Evolutionary conservation across 768 basidiomycete species (phyloP).

Genomic region (Gyrodon lividus): DNA sequence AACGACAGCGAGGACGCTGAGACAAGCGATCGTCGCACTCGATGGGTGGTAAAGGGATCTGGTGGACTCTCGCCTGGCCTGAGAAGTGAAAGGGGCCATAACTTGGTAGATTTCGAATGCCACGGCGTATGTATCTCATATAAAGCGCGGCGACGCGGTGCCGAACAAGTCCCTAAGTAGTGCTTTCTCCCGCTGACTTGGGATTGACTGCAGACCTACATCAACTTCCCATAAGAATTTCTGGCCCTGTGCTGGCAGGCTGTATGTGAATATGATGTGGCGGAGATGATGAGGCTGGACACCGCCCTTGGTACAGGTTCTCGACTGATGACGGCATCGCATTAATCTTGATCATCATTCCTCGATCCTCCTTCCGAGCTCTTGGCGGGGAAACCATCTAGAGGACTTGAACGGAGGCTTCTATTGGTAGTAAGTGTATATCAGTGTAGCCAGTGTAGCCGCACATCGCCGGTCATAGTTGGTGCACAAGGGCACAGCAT

Average conservation of each 20-base stretch:
- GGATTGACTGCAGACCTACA: not conserved
- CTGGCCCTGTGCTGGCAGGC: not conserved
- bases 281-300: not conserved
- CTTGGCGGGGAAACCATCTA: too few relatives aligned
- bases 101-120: not conserved
- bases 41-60: not conserved
- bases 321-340: too few relatives aligned
- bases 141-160: not conserved
- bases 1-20: conserved; percentile 19
- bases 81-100: conserved; percentile 5
- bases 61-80: not conserved
- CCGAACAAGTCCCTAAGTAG: not conserved
- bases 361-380: too few relatives aligned
- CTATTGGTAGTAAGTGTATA: too few relatives aligned
- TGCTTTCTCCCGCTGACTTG: not conserved
- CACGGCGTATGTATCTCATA: conserved; percentile 1
- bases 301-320: too few relatives aligned
- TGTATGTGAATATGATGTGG: not conserved
- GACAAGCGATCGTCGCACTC: conserved; percentile 7
- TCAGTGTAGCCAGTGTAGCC: too few relatives aligned
- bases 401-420: too few relatives aligned
- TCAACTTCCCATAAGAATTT: not conserved
- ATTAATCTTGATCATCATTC: too few relatives aligned
- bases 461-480: too few relatives aligned
- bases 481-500: not conserved